Base-by-base conservation (phyloP, 805 yeast species). In the Zygoascus flipseniorum region DNA sequence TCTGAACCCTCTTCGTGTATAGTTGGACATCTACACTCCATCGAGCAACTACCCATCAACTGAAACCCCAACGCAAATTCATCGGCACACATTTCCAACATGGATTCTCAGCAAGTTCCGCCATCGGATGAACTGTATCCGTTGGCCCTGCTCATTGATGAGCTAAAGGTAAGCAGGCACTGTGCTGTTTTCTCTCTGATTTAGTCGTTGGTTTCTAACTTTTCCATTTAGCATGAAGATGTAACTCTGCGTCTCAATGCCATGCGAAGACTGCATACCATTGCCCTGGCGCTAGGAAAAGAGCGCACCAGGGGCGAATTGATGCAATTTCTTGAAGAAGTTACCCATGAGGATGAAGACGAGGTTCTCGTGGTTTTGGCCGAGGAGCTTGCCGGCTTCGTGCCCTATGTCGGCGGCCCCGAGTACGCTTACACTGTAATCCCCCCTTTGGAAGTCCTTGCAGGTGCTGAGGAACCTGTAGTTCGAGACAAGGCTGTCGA, bases 281-380 rank as follows among this genome's bases (percentile, higher is more conserved):
- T 93, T 65, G 96, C 98, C 35, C 75, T 89, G 51, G 99, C 98
- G 2, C 73, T 93, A 54, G 99, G 99, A 8, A 90, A 93, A 6
- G 96, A 89, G 67, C 80, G 98, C 65, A 86, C 98, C 10, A 77
- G 96, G 55, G 78, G 78, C 47, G 99, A 93, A 68, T 77, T 93
- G 65, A 75, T 93, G 52, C 97, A 98, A 39, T 93, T 92, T 64
- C 76, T 93, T 57, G 88, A 84, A 60, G 90, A 85, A 56, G 70
- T 61, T 19, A 68, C 72, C 11, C 69, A 68, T 60, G 99, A 93
- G 63, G 99, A 95, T 68, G 99, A 93, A 71, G 99, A 93, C 70
- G 99, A 93, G 71, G 96, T 93, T 6, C 85, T 92, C 70, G 88
- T 97, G 1, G 92, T 89, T 19, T 77, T 95, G 58, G 97, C 97